A percentile compares a stretch with the other conserved stretches of the same genome.
These are phyloP conservation scores for Aspergillus fumigatus DNA, from an alignment of 2,329 filamentous ascomycete genomes.

Conservation along the genomic window DNA sequence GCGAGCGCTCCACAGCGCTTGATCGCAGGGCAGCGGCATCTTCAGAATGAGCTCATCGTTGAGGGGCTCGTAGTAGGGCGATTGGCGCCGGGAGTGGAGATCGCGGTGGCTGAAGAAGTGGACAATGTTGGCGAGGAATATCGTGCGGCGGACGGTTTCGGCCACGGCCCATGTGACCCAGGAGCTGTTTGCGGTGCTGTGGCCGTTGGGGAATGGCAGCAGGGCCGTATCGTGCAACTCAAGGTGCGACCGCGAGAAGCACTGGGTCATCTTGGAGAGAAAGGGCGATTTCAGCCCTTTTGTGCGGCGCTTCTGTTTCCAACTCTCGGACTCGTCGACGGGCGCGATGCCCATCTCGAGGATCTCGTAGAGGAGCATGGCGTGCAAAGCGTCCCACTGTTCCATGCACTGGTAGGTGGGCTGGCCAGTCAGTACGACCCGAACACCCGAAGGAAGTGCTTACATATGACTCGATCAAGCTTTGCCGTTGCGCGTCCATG, in stretches of 20 bases:
- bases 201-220: too few relatives aligned
- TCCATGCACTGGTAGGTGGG: constrained; percentile 5
- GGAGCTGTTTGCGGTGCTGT: background rate
- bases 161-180: constrained; percentile 9
- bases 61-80: constrained; percentile 19
- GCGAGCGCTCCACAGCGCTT: constrained; percentile 12
- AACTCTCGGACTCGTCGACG: constrained; percentile 5
- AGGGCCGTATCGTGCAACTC: constrained; percentile 5
- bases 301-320: constrained; percentile 13
- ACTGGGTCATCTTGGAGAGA: constrained; percentile 15
- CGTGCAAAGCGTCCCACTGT: constrained; percentile 18
- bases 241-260: constrained; percentile 10
- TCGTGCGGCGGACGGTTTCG: constrained; percentile 18
- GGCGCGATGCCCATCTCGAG: constrained; percentile 11
- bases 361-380: constrained; percentile 21
- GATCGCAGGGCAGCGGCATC: constrained; percentile 17
- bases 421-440: background rate
- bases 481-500: constrained; percentile 16
- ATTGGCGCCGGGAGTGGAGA: constrained; percentile 7
- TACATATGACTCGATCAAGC: constrained; percentile 15
- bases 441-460: background rate
- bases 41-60: constrained; percentile 18
- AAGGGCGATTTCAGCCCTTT: constrained; percentile 16
- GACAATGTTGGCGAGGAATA: constrained; percentile 20
- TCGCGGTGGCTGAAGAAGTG: constrained; percentile 16